Evolutionary conservation across 75 land plant species (phyloP), one percentile per base, ranked within the genome.

Genomic region (Cryptomeria japonica): DNA sequence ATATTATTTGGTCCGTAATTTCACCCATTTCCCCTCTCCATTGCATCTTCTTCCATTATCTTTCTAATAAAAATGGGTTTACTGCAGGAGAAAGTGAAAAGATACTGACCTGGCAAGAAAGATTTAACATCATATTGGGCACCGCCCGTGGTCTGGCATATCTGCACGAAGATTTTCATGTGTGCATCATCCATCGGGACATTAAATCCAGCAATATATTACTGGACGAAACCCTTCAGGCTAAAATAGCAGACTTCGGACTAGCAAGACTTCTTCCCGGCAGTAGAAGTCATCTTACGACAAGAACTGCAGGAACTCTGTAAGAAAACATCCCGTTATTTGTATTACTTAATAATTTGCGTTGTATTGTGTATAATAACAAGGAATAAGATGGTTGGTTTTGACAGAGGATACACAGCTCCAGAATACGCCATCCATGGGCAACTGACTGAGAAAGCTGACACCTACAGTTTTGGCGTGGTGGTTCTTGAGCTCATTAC

Each of bases 121-220:
- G 91, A 18, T 88, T 80, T 68, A 87, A 70, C 10, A 90, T 90
- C 9, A 86, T 88, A 56, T 39, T 90, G 46, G 91, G 89, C 16
- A 88, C 49, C 25, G 91, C 91, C 19, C 36, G 87, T 6, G 91
- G 91, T 2, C 75, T 90, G 13, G 87, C 84, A 8, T 90, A 90
- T 55, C 84, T 90, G 18, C 91, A 90, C 80, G 78, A 88, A 39
- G 85, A 88, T 32, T 90, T 55, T 42, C 82, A 90, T 86, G 92
- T 88, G 14, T 34, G 93, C 75, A 91, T 93, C n/a, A 89, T 93
- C 46, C 94, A 93, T 49, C 88, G 94, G 9, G 94, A 93, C 56
- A 92, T 93, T 41, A 93, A 93, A 80, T 86, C 94, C 3, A 93
- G 92, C 90, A 93, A 93, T 76, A 84, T 92, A 41, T 85, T 92